These are phyloP conservation scores for Eucalyptus tenuipes DNA, from an alignment of 345 rosid genomes.

Conservation along the genomic window DNA sequence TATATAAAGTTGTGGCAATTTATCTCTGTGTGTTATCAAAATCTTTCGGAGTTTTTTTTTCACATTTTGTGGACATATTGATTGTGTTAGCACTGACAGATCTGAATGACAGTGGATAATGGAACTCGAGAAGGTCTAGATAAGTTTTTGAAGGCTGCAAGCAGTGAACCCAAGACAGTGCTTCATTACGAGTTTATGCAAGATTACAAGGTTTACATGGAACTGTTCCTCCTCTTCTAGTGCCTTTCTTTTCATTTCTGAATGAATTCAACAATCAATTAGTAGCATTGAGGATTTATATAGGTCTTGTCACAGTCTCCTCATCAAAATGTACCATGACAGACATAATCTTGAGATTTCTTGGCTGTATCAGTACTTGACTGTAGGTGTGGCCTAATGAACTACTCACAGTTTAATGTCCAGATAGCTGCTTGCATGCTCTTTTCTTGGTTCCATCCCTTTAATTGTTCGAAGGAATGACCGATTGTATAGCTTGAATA, in stretches of 20 bases:
- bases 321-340: not conserved
- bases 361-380: not conserved
- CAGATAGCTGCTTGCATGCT: not conserved
- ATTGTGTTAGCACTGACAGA: not conserved
- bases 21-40: not conserved
- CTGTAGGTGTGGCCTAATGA: not conserved
- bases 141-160: constrained; percentile 87
- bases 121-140: constrained; percentile 95
- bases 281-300: not conserved
- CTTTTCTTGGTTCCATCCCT: not conserved
- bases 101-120: constrained; percentile 64
- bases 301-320: not conserved
- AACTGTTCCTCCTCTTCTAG: not conserved
- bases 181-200: constrained; percentile 98
- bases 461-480: not conserved
- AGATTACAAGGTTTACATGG: constrained; percentile 71
- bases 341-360: not conserved
- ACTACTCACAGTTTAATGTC: not conserved
- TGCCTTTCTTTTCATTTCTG: not conserved
- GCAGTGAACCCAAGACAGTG: constrained; percentile 88
- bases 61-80: not conserved
- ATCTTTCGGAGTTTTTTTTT: not conserved
- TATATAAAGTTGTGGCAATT: not conserved
- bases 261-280: not conserved
- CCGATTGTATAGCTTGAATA: not conserved